Evolutionary conservation across 2,329 filamentous ascomycete genomes (phyloP).

Genomic region (Herpotrichia juniperi): DNA sequence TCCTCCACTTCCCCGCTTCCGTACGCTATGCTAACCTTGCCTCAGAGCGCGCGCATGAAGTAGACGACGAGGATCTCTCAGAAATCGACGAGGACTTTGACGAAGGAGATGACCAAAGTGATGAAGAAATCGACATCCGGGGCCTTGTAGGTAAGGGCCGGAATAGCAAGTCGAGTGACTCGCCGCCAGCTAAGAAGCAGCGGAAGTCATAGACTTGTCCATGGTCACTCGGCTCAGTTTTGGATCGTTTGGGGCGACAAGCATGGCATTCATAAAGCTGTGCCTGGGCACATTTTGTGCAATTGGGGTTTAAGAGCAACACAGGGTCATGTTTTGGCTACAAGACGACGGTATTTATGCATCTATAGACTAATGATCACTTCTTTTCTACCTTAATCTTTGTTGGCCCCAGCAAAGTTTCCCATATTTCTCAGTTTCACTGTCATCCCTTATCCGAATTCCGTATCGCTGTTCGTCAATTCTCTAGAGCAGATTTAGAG

Average conservation of each 20-base stretch:
- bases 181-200: conserved; percentile 45
- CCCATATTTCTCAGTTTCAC: too few relatives aligned
- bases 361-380: too few relatives aligned
- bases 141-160: conserved; percentile 55
- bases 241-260: background rate
- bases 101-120: conserved; percentile 56
- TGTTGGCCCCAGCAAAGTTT: too few relatives aligned
- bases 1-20: conserved; percentile 25
- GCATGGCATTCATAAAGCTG: too few relatives aligned
- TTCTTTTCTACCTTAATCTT: too few relatives aligned
- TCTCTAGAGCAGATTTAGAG: too few relatives aligned
- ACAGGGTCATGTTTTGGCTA: too few relatives aligned
- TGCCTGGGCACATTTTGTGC: too few relatives aligned
- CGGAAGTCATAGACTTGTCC: conserved; percentile 36
- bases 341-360: too few relatives aligned
- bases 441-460: too few relatives aligned
- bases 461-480: too few relatives aligned
- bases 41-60: conserved; percentile 64
- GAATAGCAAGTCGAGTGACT: conserved; percentile 42
- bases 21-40: conserved; percentile 43
- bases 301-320: too few relatives aligned
- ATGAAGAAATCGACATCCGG: conserved; percentile 57
- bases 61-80: conserved; percentile 63
- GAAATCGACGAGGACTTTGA: conserved; percentile 55
- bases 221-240: background rate